Percentiles rank a stretch among this genome's conserved stretches.
These are phyloP conservation scores for Pluteus cervinus DNA, from an alignment of 768 basidiomycete genomes.

Conservation along the genomic window DNA sequence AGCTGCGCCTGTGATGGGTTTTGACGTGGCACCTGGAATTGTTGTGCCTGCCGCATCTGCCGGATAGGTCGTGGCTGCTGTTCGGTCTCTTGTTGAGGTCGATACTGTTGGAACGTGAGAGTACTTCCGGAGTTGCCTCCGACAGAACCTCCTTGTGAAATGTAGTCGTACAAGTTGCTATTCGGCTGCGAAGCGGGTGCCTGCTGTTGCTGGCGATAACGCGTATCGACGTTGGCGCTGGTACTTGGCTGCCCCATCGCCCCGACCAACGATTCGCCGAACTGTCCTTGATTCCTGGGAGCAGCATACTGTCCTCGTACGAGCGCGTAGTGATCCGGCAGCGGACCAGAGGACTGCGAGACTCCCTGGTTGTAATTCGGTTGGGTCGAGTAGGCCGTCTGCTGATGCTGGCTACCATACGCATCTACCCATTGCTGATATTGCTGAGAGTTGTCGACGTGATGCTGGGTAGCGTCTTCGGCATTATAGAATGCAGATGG, in stretches of 20 bases:
- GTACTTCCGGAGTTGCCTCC: too few relatives aligned
- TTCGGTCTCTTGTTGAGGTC: too few relatives aligned
- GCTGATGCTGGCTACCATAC: slow-evolving; percentile 20
- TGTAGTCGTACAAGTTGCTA: too few relatives aligned
- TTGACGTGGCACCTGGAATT: too few relatives aligned
- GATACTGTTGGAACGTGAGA: too few relatives aligned
- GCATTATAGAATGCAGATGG: slow-evolving; percentile 50
- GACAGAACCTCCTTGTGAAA: too few relatives aligned
- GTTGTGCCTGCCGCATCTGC: too few relatives aligned
- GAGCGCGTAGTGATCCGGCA: slow-evolving; percentile 21
- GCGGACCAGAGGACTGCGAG: slow-evolving; percentile 9
- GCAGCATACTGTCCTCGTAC: slow-evolving; percentile 19
- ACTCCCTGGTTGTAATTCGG: slow-evolving; percentile 13
- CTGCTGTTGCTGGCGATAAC: too few relatives aligned
- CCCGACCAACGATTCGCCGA: slow-evolving; percentile 15
- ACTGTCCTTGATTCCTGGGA: slow-evolving; percentile 15
- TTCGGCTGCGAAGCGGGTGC: too few relatives aligned
- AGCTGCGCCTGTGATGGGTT: too few relatives aligned
- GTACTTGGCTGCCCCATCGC: slow-evolving; percentile 16
- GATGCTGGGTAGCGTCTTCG: slow-evolving; percentile 23
- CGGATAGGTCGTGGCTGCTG: too few relatives aligned
- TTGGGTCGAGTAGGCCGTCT: slow-evolving; percentile 13
- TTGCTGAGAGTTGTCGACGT: slow-evolving; percentile 23
- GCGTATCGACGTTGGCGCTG: slow-evolving; percentile 6
- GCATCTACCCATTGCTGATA: slow-evolving; percentile 38